A percentile compares a stretch with the other conserved stretches of the same genome.
Conservation (phyloP, 75 land plant species). For the Pseudotsuga menziesii region DNA sequence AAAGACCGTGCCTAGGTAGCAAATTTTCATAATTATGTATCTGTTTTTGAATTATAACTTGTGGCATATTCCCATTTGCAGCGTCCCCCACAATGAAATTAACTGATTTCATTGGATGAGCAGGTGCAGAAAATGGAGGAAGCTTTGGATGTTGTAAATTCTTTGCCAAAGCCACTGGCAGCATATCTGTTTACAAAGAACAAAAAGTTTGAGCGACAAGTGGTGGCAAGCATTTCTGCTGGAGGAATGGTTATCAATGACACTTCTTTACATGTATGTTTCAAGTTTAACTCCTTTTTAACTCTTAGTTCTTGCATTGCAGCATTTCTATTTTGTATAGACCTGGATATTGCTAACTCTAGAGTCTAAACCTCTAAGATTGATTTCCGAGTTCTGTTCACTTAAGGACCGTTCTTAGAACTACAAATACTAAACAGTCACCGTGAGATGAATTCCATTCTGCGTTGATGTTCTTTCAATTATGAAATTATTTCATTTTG, state of each 20-base stretch:
- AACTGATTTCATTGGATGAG: background rate
- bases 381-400: background rate
- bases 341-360: background rate
- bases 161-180: conserved; percentile 65
- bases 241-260: conserved; percentile 79
- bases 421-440: background rate
- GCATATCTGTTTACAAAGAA: conserved; percentile 63
- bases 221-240: conserved; percentile 47
- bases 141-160: conserved; percentile 50
- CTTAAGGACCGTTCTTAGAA: background rate
- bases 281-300: background rate
- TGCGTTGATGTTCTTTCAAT: background rate
- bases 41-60: background rate
- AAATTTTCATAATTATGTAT: background rate
- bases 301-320: background rate
- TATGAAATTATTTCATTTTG: background rate
- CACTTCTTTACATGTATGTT: conserved; percentile 56
- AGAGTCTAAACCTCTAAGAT: background rate
- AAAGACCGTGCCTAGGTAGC: background rate
- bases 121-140: conserved; percentile 63
- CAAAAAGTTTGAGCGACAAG: conserved; percentile 43
- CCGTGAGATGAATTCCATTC: background rate
- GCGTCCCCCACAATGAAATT: conserved; percentile 1
- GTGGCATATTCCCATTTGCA: background rate
- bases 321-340: background rate